Percentiles rank a stretch among this genome's conserved stretches.
Conservation (phyloP, 768 basidiomycete genomes). For the Dacryopinax primogenitus region DNA sequence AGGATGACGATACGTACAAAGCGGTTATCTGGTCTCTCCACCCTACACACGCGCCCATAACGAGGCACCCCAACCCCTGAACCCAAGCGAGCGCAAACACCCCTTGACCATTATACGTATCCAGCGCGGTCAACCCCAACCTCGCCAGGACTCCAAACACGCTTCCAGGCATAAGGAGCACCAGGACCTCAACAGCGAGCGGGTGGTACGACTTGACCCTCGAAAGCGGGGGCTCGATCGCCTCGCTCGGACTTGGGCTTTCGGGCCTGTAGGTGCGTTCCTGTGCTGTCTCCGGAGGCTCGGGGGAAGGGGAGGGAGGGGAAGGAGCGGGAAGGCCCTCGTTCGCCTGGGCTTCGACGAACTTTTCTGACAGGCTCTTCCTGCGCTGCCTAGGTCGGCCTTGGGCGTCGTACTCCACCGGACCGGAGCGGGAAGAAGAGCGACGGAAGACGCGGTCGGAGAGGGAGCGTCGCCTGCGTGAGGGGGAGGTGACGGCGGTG, state of each 20-base stretch:
- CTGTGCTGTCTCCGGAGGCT: background rate
- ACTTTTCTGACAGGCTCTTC: background rate
- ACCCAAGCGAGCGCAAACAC: constrained; percentile 76
- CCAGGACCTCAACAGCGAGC: constrained; percentile 49
- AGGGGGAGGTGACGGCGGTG: background rate
- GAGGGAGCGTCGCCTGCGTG: background rate
- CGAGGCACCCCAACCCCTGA: constrained; percentile 75
- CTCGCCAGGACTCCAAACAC: constrained; percentile 75
- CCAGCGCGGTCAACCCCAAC: constrained; percentile 62
- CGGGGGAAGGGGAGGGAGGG: background rate
- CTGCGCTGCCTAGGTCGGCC: background rate
- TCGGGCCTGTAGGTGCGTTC: background rate
- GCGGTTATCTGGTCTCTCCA: constrained; percentile 58
- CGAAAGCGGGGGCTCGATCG: constrained; percentile 25
- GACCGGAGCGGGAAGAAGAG: background rate
- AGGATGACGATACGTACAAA: constrained; percentile 43
- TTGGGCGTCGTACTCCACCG: background rate
- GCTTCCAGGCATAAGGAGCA: constrained; percentile 65
- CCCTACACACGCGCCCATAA: constrained; percentile 73
- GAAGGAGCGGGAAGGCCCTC: background rate
- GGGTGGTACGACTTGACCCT: constrained; percentile 36
- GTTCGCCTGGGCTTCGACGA: background rate
- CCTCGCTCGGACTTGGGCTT: constrained; percentile 21
- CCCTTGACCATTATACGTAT: constrained; percentile 55
- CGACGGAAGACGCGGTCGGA: background rate